Conservation (phyloP, 495 filamentous ascomycete species). For the Friedmanniomyces endolithicus region DNA sequence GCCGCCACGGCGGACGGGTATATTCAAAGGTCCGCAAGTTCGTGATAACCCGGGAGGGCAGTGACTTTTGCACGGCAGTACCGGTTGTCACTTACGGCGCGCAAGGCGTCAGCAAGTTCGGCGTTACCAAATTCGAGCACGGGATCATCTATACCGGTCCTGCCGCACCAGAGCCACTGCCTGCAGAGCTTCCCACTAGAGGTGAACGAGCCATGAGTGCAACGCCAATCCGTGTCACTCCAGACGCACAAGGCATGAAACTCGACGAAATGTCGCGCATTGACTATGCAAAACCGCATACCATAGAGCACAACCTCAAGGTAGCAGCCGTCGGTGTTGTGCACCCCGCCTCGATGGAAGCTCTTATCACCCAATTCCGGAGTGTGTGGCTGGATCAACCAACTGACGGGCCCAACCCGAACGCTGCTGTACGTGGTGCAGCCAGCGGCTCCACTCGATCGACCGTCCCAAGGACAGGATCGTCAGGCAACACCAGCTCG, state of each 20-base stretch:
- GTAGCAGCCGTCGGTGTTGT: conserved; percentile 30
- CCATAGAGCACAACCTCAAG: conserved; percentile 38
- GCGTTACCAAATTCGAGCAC: conserved; percentile 20
- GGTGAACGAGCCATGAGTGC: conserved; percentile 11
- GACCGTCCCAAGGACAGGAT: no score
- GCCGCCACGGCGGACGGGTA: conserved; percentile 10
- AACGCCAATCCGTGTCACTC: conserved; percentile 6
- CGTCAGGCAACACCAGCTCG: no score
- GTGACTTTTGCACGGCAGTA: conserved; percentile 12
- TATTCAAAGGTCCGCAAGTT: conserved; percentile 23
- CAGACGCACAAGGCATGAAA: neutral
- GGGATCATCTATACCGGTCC: conserved; percentile 24
- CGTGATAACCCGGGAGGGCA: conserved; percentile 20
- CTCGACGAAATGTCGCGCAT: conserved; percentile 32
- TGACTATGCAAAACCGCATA: conserved; percentile 39
- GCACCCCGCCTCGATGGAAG: neutral
- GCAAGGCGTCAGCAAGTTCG: conserved; percentile 15
- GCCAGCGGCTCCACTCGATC: neutral
- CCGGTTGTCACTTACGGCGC: conserved; percentile 22
- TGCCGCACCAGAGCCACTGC: neutral
- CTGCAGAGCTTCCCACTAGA: neutral
- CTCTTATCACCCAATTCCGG: neutral
- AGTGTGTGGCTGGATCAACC: neutral
- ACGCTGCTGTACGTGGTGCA: neutral
- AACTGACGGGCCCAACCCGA: neutral